Evolutionary conservation across 1,139 yeast genomes (phyloP), one percentile per base, ranked within the genome.

Genomic region (Sugiyamaella japonica): DNA sequence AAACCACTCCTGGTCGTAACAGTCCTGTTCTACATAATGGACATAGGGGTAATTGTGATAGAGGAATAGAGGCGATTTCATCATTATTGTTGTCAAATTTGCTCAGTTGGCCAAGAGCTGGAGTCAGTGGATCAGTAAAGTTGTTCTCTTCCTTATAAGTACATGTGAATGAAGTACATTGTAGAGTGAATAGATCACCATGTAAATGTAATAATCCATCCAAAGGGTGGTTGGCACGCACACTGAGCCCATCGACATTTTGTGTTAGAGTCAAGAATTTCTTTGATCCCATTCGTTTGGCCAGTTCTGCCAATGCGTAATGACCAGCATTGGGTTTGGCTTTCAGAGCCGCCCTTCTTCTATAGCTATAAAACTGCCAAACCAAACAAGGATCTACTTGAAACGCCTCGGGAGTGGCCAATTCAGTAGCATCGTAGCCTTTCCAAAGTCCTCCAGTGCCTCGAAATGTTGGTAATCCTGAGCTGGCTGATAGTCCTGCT

Each of bases 341-440:
- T 48, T 71, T 70, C 52, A 88, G 71, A 0, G 96, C 91, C 44
- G 75, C 75, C 53, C 74, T 77, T 50, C 97, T 69, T 57, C 95
- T 73, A 71, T 83, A 81, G 7, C 90, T 78, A 68, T 89, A 89
- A 64, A 86, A 89, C 65, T 87, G 93, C 97, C 97, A 89, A 3
- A 89, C 96, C 23, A 89, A 74, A 0, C 89, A 88, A 0, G 97
- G 96, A 66, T 89, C 91, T 16, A 77, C 76, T 57, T 83, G 81
- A 66, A 89, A 89, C 3, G 96, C 96, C 66, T 89, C 96, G 0
- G 95, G 95, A 0, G 97, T 89, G 6, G 96, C 96, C 52, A 89
- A 74, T 63, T 89, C 96, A 46, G 88, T 84, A 66, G 90, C 83
- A 53, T 86, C 86, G 70, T 82, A 86, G 61, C 84, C 83, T 61